Percentiles rank a stretch among this genome's conserved stretches.
Conservation (phyloP, 2,329 filamentous ascomycete genomes). For the Alternaria sp. region DNA sequence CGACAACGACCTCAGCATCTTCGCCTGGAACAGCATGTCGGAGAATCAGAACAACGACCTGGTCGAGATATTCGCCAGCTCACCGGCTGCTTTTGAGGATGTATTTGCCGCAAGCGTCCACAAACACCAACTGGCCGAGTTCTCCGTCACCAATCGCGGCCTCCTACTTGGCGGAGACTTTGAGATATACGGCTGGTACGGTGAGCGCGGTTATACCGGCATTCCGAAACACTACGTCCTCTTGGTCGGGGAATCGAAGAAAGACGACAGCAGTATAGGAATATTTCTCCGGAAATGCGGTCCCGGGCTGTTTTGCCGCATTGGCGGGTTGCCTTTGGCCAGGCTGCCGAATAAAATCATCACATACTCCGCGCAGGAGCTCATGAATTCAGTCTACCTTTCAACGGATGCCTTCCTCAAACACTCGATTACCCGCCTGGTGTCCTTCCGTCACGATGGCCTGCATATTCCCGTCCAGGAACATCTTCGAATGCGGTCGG, state of each 20-base stretch:
- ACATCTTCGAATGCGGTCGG: neutral
- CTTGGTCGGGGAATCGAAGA: neutral
- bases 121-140: neutral
- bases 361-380: neutral
- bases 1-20: conserved; percentile 9
- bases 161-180: neutral
- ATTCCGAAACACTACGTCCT: neutral
- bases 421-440: neutral
- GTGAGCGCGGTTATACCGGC: neutral
- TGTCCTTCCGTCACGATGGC: neutral
- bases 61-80: neutral
- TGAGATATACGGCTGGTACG: neutral
- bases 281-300: neutral
- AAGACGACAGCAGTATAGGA: neutral
- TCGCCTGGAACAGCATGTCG: conserved; percentile 4
- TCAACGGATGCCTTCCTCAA: neutral
- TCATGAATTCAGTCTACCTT: neutral
- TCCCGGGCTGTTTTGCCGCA: neutral
- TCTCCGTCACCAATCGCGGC: neutral
- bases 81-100: neutral
- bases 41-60: neutral
- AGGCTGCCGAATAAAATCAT: neutral
- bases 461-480: neutral
- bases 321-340: neutral
- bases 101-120: neutral